phyloP scores from a whole-genome alignment of 768 basidiomycete genomes.

The Gyrodon lividus region DNA sequence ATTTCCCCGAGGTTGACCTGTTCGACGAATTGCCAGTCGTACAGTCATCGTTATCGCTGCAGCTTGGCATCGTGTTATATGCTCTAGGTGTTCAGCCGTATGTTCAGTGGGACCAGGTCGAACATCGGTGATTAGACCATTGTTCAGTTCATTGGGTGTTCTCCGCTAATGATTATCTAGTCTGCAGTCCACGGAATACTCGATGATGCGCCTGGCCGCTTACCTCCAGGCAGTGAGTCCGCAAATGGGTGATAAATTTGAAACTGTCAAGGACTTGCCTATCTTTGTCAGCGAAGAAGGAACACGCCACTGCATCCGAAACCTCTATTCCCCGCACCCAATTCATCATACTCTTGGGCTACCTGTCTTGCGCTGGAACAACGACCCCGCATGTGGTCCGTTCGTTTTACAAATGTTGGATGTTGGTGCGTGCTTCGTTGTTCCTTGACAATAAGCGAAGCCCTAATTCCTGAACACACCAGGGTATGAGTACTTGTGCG shows the following conservation, averaged over 20 bases:
- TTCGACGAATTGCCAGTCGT: slow-evolving; percentile 78
- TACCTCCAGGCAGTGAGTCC: not conserved
- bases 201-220: not conserved
- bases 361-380: slow-evolving; percentile 79
- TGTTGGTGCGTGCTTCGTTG: not conserved
- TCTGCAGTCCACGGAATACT: not conserved
- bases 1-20: slow-evolving; percentile 83
- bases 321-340: slow-evolving; percentile 80
- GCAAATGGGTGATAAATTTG: not conserved
- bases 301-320: slow-evolving; percentile 26
- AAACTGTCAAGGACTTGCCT: not conserved
- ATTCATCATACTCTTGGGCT: slow-evolving; percentile 65
- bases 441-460: no score
- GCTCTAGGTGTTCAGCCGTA: no score
- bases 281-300: slow-evolving; percentile 8
- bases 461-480: not conserved
- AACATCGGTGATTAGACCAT: not conserved
- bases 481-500: slow-evolving; percentile 56
- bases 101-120: slow-evolving; percentile 59
- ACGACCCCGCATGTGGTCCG: not conserved
- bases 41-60: no score
- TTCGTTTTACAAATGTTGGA: no score
- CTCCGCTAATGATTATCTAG: not conserved
- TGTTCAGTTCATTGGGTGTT: no score
- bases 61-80: no score